Evolutionary conservation across 345 rosid genomes (phyloP).

Genomic region (Rhodamnia rubescens): DNA sequence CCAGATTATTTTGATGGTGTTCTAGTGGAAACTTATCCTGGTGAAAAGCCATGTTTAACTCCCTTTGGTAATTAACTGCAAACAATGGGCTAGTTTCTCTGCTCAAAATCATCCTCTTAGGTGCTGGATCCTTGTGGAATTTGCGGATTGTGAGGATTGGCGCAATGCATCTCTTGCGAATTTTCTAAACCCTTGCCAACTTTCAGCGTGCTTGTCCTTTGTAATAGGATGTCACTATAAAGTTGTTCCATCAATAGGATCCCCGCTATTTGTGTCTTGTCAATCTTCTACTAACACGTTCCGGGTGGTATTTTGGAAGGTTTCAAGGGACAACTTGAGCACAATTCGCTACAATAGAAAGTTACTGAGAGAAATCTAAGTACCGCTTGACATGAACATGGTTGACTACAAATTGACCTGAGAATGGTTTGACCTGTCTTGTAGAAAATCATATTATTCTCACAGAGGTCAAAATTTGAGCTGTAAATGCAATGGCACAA

Average conservation of each 20-base stretch:
- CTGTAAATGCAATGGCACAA: background rate
- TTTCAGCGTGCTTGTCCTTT: background rate
- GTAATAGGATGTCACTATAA: background rate
- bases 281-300: background rate
- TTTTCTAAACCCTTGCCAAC: background rate
- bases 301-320: background rate
- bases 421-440: background rate
- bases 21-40: background rate
- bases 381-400: background rate
- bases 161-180: background rate
- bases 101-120: background rate
- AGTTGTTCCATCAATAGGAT: background rate
- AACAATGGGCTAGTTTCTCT: background rate
- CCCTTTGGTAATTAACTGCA: background rate
- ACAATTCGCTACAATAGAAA: background rate
- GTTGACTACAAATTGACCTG: background rate
- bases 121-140: background rate
- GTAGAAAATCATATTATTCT: background rate
- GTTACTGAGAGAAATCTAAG: background rate
- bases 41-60: background rate
- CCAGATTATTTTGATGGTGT: background rate
- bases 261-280: background rate
- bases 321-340: background rate
- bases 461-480: background rate
- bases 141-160: background rate